Percentiles rank a stretch among this genome's conserved stretches.
Conservation (phyloP, 1,284 basidiomycete genomes). For the Microbotryomycetes sp. region DNA sequence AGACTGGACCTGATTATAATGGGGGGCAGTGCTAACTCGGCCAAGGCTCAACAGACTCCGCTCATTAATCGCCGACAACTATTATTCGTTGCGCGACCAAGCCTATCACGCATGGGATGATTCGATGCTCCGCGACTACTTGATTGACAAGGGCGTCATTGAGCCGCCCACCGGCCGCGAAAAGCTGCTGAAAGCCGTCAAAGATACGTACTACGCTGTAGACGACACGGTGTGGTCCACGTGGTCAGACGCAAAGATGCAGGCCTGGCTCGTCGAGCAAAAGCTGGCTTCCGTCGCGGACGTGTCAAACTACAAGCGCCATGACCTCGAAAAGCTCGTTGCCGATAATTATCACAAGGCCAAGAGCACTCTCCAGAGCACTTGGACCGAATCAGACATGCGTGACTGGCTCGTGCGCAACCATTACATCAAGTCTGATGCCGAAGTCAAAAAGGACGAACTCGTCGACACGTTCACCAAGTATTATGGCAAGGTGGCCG, state of each 20-base stretch:
- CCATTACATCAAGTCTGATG: slow-evolving; percentile 61
- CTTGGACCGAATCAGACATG: slow-evolving; percentile 74
- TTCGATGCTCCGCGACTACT: slow-evolving; percentile 47
- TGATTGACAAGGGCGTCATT: slow-evolving; percentile 65
- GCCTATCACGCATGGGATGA: slow-evolving; percentile 35
- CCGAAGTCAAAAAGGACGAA: slow-evolving; percentile 45
- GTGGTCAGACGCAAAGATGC: slow-evolving; percentile 58
- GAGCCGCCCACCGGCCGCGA: slow-evolving; percentile 53
- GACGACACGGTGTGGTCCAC: slow-evolving; percentile 34
- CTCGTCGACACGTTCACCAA: slow-evolving; percentile 32
- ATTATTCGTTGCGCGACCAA: slow-evolving; percentile 33
- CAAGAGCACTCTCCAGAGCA: slow-evolving; percentile 58
- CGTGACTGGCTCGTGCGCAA: slow-evolving; percentile 67
- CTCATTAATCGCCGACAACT: slow-evolving; percentile 27
- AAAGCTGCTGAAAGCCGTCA: slow-evolving; percentile 56
- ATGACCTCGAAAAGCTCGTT: slow-evolving; percentile 68
- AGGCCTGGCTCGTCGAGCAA: slow-evolving; percentile 36
- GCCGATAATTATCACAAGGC: slow-evolving; percentile 66
- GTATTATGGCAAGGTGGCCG: slow-evolving; percentile 30
- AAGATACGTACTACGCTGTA: slow-evolving; percentile 51
- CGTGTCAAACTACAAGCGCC: slow-evolving; percentile 45
- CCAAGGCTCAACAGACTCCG: slow-evolving; percentile 19
- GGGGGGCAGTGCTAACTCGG: neutral
- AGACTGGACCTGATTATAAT: neutral
- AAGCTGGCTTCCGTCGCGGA: slow-evolving; percentile 22